Conservation (phyloP, 2,329 filamentous ascomycete species). For the Aspergillus udagawae region DNA sequence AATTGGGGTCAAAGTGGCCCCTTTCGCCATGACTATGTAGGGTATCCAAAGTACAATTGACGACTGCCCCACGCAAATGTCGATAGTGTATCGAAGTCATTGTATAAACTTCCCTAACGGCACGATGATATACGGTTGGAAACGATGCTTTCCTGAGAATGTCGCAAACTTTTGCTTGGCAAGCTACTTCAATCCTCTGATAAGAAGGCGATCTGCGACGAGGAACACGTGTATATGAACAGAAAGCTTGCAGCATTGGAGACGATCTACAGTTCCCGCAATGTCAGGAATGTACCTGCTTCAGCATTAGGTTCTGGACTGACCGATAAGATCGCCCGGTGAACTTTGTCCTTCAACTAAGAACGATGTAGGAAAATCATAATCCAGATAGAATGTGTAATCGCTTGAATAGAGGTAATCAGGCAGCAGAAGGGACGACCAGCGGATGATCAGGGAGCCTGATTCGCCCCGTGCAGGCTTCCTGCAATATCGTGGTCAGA, state of each 20-base stretch:
- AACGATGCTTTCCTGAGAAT: not conserved
- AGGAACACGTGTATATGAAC: not conserved
- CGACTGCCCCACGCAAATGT: not conserved
- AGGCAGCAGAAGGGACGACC: not conserved
- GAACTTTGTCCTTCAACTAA: not conserved
- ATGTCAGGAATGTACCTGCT: not conserved
- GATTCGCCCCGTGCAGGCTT: not conserved
- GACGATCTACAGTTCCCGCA: not conserved
- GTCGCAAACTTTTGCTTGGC: not conserved
- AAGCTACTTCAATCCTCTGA: not conserved
- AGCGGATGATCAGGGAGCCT: not conserved
- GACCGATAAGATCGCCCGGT: not conserved
- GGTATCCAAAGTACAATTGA: not conserved
- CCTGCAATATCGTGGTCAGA: not conserved
- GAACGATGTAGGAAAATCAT: not conserved
- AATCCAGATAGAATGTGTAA: not conserved
- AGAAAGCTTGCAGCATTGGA: not conserved
- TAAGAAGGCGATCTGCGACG: not conserved
- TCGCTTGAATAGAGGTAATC: not conserved
- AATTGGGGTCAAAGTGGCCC: slow-evolving; percentile 20
- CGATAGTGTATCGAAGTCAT: not conserved
- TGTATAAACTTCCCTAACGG: not conserved
- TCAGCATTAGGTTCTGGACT: not conserved
- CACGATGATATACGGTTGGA: not conserved
- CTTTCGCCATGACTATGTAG: not conserved